Evolutionary conservation across 1,284 basidiomycete genomes (phyloP), one percentile per base, ranked within the genome.

Genomic region (Cystobasidium sp.): DNA sequence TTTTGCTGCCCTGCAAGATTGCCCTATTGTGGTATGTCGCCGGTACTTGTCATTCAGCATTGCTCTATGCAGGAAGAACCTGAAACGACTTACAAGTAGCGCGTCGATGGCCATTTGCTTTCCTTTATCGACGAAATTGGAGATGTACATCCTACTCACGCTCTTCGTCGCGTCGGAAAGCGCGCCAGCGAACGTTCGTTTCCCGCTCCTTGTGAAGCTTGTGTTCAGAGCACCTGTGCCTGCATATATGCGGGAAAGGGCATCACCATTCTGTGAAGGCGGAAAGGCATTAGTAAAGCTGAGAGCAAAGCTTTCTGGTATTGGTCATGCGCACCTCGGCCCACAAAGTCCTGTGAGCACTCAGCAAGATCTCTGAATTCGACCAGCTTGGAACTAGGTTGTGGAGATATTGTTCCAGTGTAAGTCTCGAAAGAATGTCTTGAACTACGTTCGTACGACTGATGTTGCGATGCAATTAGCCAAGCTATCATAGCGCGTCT

Each of bases 161-260:
- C 93, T 96, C 83, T 99, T 99, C 1, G 94, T 97, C 4, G 96
- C 96, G 83, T 99, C 94, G 20, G 93, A 94, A 24, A 99, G 83
- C 39, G 97, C 86, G 43, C 94, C 93, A 86, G 78, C 93, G 70
- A 96, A 84, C 4, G 94, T 97, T 77, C 94, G 88, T 83, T 96
- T 98, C 46, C 97, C 97, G 75, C 88, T 94, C 64, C 96, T 85
- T 6, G 96, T 98, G 81, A 94, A 97, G 79, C 91, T 94, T 2
- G 95, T 97, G 81, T 99, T 99, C 77, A 99, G 85, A 39, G 97
- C 87, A 12, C 97, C 97, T 0, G 97, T 99, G 18, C 97, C 97
- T 52, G 96, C 95, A 82, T 98, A 99, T 78, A 97, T 97, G 76
- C 88, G 88, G 62, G 81, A 81, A 14, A 83, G 77, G 7, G 75